Conservation (phyloP, 257 asterid species). For the Jacaranda mimosifolia region DNA sequence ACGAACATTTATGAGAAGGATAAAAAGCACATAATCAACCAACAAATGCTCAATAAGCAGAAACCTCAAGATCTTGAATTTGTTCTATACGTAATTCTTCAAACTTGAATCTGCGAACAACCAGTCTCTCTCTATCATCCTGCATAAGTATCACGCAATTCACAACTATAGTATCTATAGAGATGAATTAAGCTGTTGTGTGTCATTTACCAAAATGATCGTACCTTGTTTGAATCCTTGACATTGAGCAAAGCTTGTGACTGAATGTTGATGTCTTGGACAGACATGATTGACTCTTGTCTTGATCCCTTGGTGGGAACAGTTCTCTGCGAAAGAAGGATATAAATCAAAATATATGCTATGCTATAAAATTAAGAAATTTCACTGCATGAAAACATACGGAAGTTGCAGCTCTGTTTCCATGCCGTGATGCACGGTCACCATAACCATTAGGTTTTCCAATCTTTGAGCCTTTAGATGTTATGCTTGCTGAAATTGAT, state of each 20-base stretch:
- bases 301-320: constrained; percentile 75
- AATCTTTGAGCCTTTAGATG: constrained; percentile 73
- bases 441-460: constrained; percentile 54
- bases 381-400: constrained; percentile 56
- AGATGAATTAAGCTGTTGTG: background rate
- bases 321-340: constrained; percentile 61
- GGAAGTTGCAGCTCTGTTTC: constrained; percentile 78
- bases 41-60: constrained; percentile 26
- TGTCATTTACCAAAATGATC: constrained; percentile 2
- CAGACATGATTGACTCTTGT: constrained; percentile 76
- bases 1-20: constrained; percentile 11
- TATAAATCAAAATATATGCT: constrained; percentile 20
- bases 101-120: constrained; percentile 90
- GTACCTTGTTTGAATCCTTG: constrained; percentile 93
- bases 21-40: constrained; percentile 15
- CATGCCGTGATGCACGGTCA: constrained; percentile 61
- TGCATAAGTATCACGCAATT: constrained; percentile 49
- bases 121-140: constrained; percentile 93
- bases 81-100: constrained; percentile 96
- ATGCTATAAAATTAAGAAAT: constrained; percentile 14
- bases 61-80: constrained; percentile 99
- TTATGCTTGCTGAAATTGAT: constrained; percentile 55
- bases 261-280: constrained; percentile 84
- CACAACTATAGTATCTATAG: constrained; percentile 15
- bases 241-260: constrained; percentile 83